These are phyloP conservation scores for Clarireedia hainanense DNA, from an alignment of 2,329 filamentous ascomycete species.

Conservation along the genomic window DNA sequence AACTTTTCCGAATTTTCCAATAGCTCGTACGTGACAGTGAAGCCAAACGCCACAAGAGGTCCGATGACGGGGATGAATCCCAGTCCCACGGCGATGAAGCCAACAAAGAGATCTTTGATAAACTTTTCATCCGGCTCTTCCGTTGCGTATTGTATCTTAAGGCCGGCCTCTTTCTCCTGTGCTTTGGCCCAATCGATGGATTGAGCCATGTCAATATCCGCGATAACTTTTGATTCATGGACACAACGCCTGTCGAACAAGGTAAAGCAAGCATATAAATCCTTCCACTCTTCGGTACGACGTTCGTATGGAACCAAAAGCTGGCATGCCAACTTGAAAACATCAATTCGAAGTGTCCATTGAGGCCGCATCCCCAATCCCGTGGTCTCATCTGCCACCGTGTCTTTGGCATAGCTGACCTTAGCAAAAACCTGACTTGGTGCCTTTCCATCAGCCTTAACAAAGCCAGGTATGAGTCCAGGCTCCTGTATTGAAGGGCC, in stretches of 20 bases:
- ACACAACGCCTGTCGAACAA: background rate
- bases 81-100: background rate
- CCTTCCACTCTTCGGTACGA: background rate
- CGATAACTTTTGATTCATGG: background rate
- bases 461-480: background rate
- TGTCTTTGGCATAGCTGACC: background rate
- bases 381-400: background rate
- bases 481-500: background rate
- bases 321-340: background rate
- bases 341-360: background rate
- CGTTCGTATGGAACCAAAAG: background rate
- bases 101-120: background rate
- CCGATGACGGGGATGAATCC: background rate
- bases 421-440: background rate
- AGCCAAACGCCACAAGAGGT: background rate
- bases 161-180: background rate
- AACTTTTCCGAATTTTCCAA: background rate
- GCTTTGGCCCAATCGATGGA: background rate
- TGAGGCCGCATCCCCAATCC: background rate
- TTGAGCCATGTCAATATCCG: background rate
- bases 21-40: background rate
- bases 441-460: background rate
- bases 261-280: background rate
- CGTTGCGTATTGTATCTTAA: background rate
- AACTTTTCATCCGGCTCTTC: background rate